phyloP scores from a whole-genome alignment of 1,284 basidiomycete species.

The Cutaneotrichosporon sp. region DNA sequence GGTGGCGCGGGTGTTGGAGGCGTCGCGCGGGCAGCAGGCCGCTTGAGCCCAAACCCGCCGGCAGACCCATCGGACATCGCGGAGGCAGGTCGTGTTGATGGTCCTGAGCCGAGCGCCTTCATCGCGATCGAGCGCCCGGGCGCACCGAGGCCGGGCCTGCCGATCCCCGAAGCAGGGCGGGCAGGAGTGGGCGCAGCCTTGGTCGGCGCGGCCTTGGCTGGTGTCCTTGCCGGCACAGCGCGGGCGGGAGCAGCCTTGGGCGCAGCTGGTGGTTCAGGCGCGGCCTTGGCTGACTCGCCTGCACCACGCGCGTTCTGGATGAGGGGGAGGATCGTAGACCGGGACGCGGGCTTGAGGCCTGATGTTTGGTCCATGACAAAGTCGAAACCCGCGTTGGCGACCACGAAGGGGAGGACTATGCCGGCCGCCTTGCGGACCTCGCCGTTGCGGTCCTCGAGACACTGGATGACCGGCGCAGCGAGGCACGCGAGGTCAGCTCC shows the following conservation, averaged over 20 bases:
- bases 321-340: constrained; percentile 77
- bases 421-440: constrained; percentile 93
- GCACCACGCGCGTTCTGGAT: constrained; percentile 65
- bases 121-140: constrained; percentile 47
- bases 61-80: constrained; percentile 24
- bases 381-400: constrained; percentile 77
- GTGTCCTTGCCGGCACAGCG: constrained; percentile 19
- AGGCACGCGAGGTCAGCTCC: constrained; percentile 75
- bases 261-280: constrained; percentile 14
- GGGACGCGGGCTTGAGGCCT: constrained; percentile 88
- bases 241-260: constrained; percentile 18
- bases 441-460: constrained; percentile 85
- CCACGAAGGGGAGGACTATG: constrained; percentile 74
- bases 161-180: neutral
- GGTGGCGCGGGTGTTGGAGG: constrained; percentile 30
- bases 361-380: constrained; percentile 83
- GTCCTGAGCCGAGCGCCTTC: constrained; percentile 45
- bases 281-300: constrained; percentile 16
- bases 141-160: constrained; percentile 22
- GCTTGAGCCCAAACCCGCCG: constrained; percentile 26
- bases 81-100: constrained; percentile 35
- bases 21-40: constrained; percentile 20
- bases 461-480: constrained; percentile 70
- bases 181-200: constrained; percentile 19
- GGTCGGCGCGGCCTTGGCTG: constrained; percentile 26